Evolutionary conservation across 257 asterid species (phyloP).

Genomic region (Ehretia macrophylla): DNA sequence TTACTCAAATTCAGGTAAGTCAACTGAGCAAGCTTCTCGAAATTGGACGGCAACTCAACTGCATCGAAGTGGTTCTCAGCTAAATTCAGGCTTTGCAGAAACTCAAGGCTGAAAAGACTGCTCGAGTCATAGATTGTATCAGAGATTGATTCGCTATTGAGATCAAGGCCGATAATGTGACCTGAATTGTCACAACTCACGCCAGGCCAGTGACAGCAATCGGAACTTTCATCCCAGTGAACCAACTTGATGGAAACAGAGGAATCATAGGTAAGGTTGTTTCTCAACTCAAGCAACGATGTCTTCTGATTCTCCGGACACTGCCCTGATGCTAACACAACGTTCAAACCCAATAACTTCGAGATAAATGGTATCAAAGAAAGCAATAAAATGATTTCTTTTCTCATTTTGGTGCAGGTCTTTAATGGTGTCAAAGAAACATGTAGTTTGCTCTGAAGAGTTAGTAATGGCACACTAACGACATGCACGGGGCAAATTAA

Average conservation of each 20-base stretch:
- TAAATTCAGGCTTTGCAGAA: conserved; percentile 26
- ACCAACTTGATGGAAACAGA: conserved; percentile 28
- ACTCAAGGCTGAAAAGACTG: conserved; percentile 15
- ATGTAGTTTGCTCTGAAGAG: too few relatives aligned
- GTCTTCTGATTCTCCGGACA: conserved; percentile 40
- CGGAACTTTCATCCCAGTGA: conserved; percentile 17
- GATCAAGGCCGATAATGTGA: conserved; percentile 19
- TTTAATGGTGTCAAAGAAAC: too few relatives aligned
- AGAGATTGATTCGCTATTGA: conserved; percentile 5
- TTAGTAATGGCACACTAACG: too few relatives aligned
- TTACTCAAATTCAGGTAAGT: conserved; percentile 19
- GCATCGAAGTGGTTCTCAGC: conserved; percentile 14
- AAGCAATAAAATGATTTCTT: too few relatives aligned
- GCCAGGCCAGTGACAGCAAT: conserved; percentile 38
- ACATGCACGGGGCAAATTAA: too few relatives aligned
- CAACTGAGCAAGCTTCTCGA: conserved; percentile 16
- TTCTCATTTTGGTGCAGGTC: too few relatives aligned
- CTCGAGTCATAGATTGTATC: conserved; percentile 8
- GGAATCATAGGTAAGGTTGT: conserved; percentile 15
- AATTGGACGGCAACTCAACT: conserved; percentile 5
- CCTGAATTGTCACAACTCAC: conserved; percentile 29
- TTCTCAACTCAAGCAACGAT: conserved; percentile 36
- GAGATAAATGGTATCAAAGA: too few relatives aligned
- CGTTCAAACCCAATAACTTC: too few relatives aligned
- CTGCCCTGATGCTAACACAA: conserved; percentile 12